These are phyloP conservation scores for Aspergillus calidoustus DNA, from an alignment of 2,329 filamentous ascomycete genomes.

Conservation along the genomic window DNA sequence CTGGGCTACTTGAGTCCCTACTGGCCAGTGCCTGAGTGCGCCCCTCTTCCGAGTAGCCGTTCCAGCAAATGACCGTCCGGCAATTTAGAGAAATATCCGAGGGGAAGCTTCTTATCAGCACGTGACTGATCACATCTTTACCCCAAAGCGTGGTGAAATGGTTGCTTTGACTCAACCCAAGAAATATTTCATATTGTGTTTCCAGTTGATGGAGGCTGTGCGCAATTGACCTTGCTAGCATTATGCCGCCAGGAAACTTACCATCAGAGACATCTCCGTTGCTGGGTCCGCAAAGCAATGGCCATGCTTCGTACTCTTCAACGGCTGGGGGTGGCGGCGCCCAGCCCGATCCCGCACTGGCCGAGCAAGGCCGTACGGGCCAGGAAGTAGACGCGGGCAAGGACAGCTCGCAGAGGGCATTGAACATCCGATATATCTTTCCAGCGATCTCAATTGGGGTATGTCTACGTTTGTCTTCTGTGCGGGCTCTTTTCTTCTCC, in stretches of 20 bases:
- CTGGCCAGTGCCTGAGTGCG: not conserved
- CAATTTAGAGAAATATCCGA: not conserved
- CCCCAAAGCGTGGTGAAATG: slow-evolving; percentile 3
- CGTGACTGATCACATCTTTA: slow-evolving; percentile 13
- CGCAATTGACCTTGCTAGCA: slow-evolving; percentile 5
- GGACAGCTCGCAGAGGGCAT: slow-evolving; percentile 52
- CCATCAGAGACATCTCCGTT: slow-evolving; percentile 53
- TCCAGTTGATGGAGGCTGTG: slow-evolving; percentile 12
- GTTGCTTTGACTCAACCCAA: not conserved
- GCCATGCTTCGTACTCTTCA: slow-evolving; percentile 22
- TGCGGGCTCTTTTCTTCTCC: not conserved
- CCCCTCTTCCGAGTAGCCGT: slow-evolving; percentile 1
- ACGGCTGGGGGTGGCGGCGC: slow-evolving; percentile 33
- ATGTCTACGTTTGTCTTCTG: slow-evolving; percentile 30
- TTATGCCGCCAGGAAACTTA: slow-evolving; percentile 30
- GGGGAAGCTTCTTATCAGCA: not conserved
- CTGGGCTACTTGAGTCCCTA: not conserved
- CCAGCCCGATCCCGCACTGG: slow-evolving; percentile 14
- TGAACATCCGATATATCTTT: slow-evolving; percentile 61
- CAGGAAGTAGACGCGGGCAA: slow-evolving; percentile 28
- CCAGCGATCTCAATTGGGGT: slow-evolving; percentile 67
- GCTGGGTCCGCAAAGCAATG: slow-evolving; percentile 40
- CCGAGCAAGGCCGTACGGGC: slow-evolving; percentile 21
- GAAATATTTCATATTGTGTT: not conserved
- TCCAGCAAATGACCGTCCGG: not conserved